A percentile compares a stretch with the other conserved stretches of the same genome.
Evolutionary conservation across 495 filamentous ascomycete genomes (phyloP).

Genomic region (Massariosphaeria phaeospora): DNA sequence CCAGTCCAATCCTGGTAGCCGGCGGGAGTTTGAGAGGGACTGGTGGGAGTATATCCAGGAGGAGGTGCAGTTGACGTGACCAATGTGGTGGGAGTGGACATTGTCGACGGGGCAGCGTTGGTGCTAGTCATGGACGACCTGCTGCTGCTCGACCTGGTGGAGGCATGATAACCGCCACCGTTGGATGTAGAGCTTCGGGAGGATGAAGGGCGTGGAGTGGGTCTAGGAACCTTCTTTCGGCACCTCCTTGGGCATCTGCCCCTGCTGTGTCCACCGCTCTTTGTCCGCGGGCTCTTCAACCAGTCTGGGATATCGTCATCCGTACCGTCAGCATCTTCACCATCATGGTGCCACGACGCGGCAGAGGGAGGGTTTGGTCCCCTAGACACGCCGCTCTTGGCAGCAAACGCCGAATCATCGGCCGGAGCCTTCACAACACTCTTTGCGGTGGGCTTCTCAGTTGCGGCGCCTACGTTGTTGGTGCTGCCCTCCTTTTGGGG

Average conservation of each 20-base stretch:
- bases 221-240: not conserved
- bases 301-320: constrained; percentile 9
- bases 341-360: not conserved
- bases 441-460: not conserved
- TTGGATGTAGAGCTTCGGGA: not conserved
- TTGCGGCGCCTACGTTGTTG: no score
- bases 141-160: not conserved
- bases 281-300: not conserved
- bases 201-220: not conserved
- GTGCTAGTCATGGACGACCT: not conserved
- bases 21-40: not conserved
- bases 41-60: not conserved
- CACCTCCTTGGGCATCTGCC: constrained; percentile 11
- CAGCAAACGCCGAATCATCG: no score
- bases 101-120: not conserved
- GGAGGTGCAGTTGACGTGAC: not conserved
- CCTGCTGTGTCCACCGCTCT: not conserved
- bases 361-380: no score
- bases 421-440: not conserved
- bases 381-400: no score
- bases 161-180: not conserved
- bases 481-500: not conserved
- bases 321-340: not conserved
- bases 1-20: not conserved
- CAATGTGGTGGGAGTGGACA: not conserved